Conservation (phyloP, 1,139 yeast genomes). For the Debaryomyces sp. region DNA sequence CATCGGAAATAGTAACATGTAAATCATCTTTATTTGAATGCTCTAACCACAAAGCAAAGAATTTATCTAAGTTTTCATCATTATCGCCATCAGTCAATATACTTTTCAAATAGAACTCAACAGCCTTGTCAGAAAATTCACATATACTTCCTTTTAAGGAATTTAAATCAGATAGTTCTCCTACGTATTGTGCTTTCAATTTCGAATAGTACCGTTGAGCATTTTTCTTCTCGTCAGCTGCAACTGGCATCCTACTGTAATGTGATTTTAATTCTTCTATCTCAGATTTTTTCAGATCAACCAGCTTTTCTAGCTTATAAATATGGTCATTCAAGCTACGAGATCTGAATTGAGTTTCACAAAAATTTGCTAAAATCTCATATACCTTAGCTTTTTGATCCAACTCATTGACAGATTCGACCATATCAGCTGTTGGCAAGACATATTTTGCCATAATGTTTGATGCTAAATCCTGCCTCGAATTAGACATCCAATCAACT, state of each 20-base stretch:
- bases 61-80: slow-evolving; percentile 69
- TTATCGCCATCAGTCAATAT: slow-evolving; percentile 49
- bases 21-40: slow-evolving; percentile 47
- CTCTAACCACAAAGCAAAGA: slow-evolving; percentile 87
- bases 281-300: slow-evolving; percentile 44
- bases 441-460: slow-evolving; percentile 61
- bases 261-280: slow-evolving; percentile 50
- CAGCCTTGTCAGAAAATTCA: slow-evolving; percentile 56
- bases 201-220: slow-evolving; percentile 55
- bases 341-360: slow-evolving; percentile 65
- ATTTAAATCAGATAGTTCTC: slow-evolving; percentile 53
- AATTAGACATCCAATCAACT: slow-evolving; percentile 71
- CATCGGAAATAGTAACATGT: slow-evolving; percentile 32
- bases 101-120: slow-evolving; percentile 61
- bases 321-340: slow-evolving; percentile 48
- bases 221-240: slow-evolving; percentile 47
- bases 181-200: slow-evolving; percentile 46
- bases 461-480: slow-evolving; percentile 68
- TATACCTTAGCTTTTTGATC: slow-evolving; percentile 45
- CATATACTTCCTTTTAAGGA: slow-evolving; percentile 37
- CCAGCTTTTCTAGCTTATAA: slow-evolving; percentile 39
- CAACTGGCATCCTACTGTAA: slow-evolving; percentile 38
- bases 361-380: slow-evolving; percentile 70
- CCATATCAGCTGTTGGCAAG: slow-evolving; percentile 36
- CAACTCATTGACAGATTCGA: slow-evolving; percentile 20